Percentiles rank a stretch among this genome's conserved stretches.
These are phyloP conservation scores for Metschnikowia proteae DNA, from an alignment of 805 yeast species.

Conservation along the genomic window DNA sequence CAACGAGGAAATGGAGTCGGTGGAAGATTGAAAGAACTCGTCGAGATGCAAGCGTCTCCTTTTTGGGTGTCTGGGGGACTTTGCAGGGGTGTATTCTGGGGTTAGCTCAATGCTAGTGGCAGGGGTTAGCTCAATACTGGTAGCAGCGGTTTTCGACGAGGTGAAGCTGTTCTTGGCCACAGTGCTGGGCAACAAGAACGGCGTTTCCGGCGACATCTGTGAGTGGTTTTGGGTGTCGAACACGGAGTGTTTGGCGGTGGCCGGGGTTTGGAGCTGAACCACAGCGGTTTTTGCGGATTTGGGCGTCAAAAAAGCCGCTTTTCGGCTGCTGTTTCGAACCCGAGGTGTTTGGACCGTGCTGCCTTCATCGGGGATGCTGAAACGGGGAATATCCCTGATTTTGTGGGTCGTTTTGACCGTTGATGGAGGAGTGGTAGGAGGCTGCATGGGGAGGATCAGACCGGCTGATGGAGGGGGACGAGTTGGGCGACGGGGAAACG, in stretches of 20 bases:
- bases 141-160: too few species aligned
- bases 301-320: neutral
- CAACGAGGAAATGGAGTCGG: constrained; percentile 22
- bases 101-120: constrained; percentile 13
- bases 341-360: neutral
- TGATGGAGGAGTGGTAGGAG: constrained; percentile 1
- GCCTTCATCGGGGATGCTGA: neutral
- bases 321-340: neutral
- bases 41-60: constrained; percentile 16
- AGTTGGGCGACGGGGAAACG: neutral
- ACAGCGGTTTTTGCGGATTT: neutral
- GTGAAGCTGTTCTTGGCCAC: neutral
- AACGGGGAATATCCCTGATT: neutral
- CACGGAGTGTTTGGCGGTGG: constrained; percentile 5
- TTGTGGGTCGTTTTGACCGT: neutral
- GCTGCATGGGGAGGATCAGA: neutral
- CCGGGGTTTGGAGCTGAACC: constrained; percentile 13
- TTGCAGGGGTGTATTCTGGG: constrained; percentile 34
- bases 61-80: constrained; percentile 22
- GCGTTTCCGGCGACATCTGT: neutral
- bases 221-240: constrained; percentile 3
- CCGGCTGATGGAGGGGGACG: neutral
- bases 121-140: too few species aligned
- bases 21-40: constrained; percentile 8
- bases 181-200: neutral